These are phyloP conservation scores for Ploettnerulaceae sp. DNA, from an alignment of 2,329 filamentous ascomycete species.

Conservation along the genomic window DNA sequence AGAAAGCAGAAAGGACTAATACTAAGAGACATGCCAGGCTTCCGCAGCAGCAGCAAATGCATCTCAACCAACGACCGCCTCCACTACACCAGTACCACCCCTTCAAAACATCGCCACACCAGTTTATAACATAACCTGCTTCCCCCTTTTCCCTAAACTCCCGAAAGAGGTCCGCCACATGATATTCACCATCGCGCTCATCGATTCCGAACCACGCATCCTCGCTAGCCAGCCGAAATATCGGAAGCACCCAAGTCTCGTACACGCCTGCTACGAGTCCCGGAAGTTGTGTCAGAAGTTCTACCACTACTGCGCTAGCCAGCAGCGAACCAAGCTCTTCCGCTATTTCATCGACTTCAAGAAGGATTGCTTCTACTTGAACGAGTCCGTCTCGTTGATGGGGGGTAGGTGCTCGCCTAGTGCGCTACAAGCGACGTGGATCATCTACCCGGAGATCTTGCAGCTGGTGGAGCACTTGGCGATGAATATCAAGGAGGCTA, in stretches of 20 bases:
- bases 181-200: background rate
- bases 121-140: background rate
- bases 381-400: background rate
- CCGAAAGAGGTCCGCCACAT: constrained; percentile 7
- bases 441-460: background rate
- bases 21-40: too few relatives aligned
- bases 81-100: background rate
- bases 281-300: background rate
- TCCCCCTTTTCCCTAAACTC: constrained; percentile 4
- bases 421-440: background rate
- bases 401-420: background rate
- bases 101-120: background rate
- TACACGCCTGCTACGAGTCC: constrained; percentile 1
- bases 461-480: background rate
- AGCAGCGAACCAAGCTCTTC: constrained; percentile 1
- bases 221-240: constrained; percentile 3
- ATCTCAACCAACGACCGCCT: too few relatives aligned
- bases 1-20: too few relatives aligned
- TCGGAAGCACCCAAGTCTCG: background rate
- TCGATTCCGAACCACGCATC: background rate
- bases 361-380: constrained; percentile 1
- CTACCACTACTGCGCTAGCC: constrained; percentile 3
- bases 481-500: background rate
- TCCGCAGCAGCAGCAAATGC: too few relatives aligned
- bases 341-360: constrained; percentile 1